Conservation (phyloP, 1,284 basidiomycete genomes). For the Boletus semigastroideus region DNA sequence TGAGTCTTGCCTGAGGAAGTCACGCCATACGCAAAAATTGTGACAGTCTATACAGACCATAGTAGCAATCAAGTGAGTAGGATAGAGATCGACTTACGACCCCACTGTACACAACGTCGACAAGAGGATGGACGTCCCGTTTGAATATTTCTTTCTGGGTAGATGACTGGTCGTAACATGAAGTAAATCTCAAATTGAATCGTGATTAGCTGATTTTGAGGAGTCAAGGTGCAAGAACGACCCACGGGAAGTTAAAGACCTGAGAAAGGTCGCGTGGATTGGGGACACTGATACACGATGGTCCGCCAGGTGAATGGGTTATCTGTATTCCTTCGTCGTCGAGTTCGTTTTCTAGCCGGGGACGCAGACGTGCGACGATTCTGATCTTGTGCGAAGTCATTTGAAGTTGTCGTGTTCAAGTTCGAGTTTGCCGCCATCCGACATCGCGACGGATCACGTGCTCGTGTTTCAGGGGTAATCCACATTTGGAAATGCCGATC, state of each 20-base stretch:
- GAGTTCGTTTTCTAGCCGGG: slow-evolving; percentile 56
- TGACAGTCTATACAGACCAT: slow-evolving; percentile 55
- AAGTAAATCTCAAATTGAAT: slow-evolving; percentile 51
- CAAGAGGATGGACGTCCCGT: slow-evolving; percentile 66
- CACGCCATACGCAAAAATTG: slow-evolving; percentile 80
- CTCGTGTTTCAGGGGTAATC: slow-evolving; percentile 1
- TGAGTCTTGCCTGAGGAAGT: slow-evolving; percentile 82
- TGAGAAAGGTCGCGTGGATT: slow-evolving; percentile 66
- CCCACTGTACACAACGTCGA: slow-evolving; percentile 68
- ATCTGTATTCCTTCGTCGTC: slow-evolving; percentile 63
- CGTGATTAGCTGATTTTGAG: background rate
- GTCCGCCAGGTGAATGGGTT: slow-evolving; percentile 39
- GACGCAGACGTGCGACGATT: slow-evolving; percentile 67
- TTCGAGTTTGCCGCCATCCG: slow-evolving; percentile 25
- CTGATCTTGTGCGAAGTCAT: slow-evolving; percentile 38
- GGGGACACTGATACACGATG: slow-evolving; percentile 54
- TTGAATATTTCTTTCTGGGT: slow-evolving; percentile 70
- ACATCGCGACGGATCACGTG: slow-evolving; percentile 26
- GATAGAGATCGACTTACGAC: slow-evolving; percentile 46
- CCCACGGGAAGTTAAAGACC: slow-evolving; percentile 72
- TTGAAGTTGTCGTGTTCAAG: background rate
- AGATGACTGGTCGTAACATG: slow-evolving; percentile 65
- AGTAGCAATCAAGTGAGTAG: background rate
- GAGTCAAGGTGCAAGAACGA: slow-evolving; percentile 7
- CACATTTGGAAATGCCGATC: slow-evolving; percentile 13